A percentile compares a stretch with the other conserved stretches of the same genome.
phyloP scores from a whole-genome alignment of 768 basidiomycete genomes.

The Kondoa malvinella region DNA sequence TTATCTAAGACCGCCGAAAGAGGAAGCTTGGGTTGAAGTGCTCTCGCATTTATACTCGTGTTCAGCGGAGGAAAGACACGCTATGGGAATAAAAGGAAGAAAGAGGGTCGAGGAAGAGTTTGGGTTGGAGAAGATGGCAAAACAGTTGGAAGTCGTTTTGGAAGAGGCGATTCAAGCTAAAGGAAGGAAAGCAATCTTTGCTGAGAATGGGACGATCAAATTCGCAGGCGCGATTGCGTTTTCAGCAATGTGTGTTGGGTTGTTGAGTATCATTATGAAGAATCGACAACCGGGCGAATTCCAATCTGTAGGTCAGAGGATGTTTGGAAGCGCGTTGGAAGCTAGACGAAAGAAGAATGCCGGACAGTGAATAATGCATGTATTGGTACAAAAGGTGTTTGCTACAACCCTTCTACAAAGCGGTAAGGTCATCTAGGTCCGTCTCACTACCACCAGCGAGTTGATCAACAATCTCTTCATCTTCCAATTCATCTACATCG shows the following conservation, averaged over 20 bases:
- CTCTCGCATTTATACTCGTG: conserved; percentile 42
- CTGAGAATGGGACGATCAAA: background rate
- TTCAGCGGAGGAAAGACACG: conserved; percentile 34
- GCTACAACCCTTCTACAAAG: too few species aligned
- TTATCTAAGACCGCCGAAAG: conserved; percentile 50
- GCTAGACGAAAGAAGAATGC: too few species aligned
- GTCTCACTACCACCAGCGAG: too few species aligned
- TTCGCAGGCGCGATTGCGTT: background rate
- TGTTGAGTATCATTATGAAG: background rate
- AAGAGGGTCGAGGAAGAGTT: conserved; percentile 50
- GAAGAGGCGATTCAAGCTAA: conserved; percentile 41
- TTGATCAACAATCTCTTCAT: too few species aligned
- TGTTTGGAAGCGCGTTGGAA: too few species aligned
- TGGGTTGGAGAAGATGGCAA: conserved; percentile 41
- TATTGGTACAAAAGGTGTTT: too few species aligned
- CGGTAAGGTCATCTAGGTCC: too few species aligned
- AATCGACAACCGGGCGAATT: background rate
- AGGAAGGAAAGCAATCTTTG: background rate
- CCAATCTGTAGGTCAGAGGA: too few species aligned
- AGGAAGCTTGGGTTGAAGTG: conserved; percentile 53
- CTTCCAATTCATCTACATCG: background rate
- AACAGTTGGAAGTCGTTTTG: conserved; percentile 39
- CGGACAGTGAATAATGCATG: too few species aligned
- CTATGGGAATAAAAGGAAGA: conserved; percentile 43
- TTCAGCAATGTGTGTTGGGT: background rate